Conservation (phyloP, 2,329 filamentous ascomycete genomes). For the Trichoderma sp. region DNA sequence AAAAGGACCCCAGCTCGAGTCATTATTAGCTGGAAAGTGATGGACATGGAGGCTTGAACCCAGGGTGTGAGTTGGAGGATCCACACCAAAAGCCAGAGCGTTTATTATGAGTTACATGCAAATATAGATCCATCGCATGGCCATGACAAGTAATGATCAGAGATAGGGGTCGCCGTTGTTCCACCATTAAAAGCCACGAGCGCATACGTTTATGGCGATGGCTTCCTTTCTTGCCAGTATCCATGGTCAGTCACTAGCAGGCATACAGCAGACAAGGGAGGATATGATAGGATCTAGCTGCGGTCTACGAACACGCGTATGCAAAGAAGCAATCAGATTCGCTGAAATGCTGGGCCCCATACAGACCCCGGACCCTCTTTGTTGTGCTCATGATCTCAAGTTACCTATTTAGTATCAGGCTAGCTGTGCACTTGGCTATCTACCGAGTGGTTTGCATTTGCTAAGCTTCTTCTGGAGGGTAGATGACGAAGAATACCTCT, state of each 20-base stretch:
- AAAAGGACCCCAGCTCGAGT: not conserved
- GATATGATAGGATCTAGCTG: not conserved
- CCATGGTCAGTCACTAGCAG: not conserved
- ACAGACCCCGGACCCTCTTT: not conserved
- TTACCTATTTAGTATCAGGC: not conserved
- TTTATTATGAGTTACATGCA: constrained; percentile 7
- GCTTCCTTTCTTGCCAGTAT: not conserved
- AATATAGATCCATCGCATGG: not conserved
- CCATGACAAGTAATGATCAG: not conserved
- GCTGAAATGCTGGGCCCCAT: not conserved
- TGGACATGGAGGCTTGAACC: not conserved
- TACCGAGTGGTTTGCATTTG: not conserved
- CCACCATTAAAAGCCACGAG: not conserved
- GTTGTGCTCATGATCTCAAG: not conserved
- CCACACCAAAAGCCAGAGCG: not conserved
- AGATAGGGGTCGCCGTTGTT: not conserved
- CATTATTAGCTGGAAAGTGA: not conserved
- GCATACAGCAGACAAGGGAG: not conserved
- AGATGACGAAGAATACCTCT: not conserved
- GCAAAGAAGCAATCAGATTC: constrained; percentile 8
- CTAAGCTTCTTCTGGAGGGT: not conserved
- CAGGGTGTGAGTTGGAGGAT: not conserved
- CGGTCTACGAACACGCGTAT: constrained; percentile 10
- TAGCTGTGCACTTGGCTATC: not conserved
- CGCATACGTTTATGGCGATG: not conserved